A percentile compares a stretch with the other conserved stretches of the same genome.
These are phyloP conservation scores for Musa schizocarpa DNA, from an alignment of 176 grass and related monocot genomes.

Conservation along the genomic window DNA sequence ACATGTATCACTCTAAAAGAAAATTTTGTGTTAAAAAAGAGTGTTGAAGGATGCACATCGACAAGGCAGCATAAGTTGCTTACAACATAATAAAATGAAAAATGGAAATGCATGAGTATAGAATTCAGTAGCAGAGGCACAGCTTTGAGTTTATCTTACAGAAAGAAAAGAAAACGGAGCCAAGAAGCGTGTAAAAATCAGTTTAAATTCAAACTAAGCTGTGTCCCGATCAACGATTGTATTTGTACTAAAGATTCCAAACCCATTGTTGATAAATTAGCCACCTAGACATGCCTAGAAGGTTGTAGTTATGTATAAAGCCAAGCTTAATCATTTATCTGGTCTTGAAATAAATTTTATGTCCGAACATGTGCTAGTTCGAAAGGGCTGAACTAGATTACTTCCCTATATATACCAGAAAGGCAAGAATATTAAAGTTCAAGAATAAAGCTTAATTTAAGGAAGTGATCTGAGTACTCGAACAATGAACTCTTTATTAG, in stretches of 20 bases:
- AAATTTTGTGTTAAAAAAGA: not conserved
- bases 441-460: not conserved
- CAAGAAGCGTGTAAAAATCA: not conserved
- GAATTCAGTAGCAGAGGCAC: not conserved
- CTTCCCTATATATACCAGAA: not conserved
- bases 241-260: not conserved
- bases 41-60: not conserved
- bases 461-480: not conserved
- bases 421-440: not conserved
- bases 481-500: not conserved
- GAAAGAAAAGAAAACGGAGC: not conserved
- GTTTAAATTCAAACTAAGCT: not conserved
- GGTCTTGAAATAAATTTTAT: too few species aligned
- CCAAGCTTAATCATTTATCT: not conserved
- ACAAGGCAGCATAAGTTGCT: not conserved
- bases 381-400: too few species aligned
- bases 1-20: not conserved
- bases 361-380: too few species aligned
- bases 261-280: not conserved
- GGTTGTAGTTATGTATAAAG: not conserved
- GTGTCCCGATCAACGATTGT: not conserved
- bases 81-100: not conserved
- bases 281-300: not conserved
- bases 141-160: not conserved
- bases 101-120: too few species aligned